These are phyloP conservation scores for Uncinocarpus reesii DNA, from an alignment of 2,329 filamentous ascomycete genomes.

Conservation along the genomic window DNA sequence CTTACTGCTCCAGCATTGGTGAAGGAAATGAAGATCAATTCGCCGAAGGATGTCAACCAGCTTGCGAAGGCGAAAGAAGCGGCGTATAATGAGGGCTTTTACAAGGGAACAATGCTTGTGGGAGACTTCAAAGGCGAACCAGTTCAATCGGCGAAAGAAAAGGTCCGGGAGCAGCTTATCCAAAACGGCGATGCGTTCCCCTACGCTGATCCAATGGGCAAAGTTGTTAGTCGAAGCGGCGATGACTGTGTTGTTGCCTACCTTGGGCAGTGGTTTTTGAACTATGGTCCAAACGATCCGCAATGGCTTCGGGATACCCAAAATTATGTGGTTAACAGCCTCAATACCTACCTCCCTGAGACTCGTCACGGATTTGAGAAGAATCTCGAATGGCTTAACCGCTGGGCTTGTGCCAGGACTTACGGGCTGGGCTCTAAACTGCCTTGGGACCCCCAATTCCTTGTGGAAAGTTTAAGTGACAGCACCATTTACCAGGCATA, in stretches of 20 bases:
- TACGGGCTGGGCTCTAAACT: constrained; percentile 90
- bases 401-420: constrained; percentile 87
- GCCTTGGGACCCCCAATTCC: constrained; percentile 81
- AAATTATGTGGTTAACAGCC: constrained; percentile 57
- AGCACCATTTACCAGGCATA: constrained; percentile 73
- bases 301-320: constrained; percentile 71
- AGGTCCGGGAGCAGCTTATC: constrained; percentile 68
- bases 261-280: constrained; percentile 95
- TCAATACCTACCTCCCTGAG: constrained; percentile 72
- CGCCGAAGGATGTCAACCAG: constrained; percentile 85
- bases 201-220: constrained; percentile 86
- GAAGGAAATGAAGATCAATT: constrained; percentile 90
- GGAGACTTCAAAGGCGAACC: constrained; percentile 81
- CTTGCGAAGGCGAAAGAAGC: constrained; percentile 90
- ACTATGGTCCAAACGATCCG: constrained; percentile 75
- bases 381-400: constrained; percentile 82
- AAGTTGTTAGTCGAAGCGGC: constrained; percentile 77
- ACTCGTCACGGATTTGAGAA: constrained; percentile 72
- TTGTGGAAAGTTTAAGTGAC: constrained; percentile 87
- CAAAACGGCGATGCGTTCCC: constrained; percentile 70
- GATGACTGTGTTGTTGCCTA: constrained; percentile 90
- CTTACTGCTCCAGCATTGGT: constrained; percentile 73
- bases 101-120: constrained; percentile 80
- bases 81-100: constrained; percentile 95
- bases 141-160: constrained; percentile 76